Conservation (phyloP, 805 yeast species). For the Wickerhamomyces bisporus region DNA sequence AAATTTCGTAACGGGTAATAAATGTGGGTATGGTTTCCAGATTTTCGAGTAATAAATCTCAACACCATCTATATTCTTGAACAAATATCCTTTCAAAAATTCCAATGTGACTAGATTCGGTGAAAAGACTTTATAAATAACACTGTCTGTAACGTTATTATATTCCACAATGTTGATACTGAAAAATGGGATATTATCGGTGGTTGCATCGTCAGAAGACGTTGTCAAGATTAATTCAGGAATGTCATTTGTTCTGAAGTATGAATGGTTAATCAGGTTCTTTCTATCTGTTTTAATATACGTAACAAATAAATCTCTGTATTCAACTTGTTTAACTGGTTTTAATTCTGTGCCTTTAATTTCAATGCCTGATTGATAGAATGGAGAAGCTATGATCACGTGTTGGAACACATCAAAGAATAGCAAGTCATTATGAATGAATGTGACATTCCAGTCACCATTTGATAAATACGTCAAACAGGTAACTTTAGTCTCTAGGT, state of each 20-base stretch:
- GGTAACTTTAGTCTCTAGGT: slow-evolving; percentile 26
- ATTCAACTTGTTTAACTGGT: slow-evolving; percentile 25
- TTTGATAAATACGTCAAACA: slow-evolving; percentile 9
- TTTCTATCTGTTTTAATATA: slow-evolving; percentile 24
- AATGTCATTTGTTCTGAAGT: slow-evolving; percentile 14
- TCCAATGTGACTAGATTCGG: slow-evolving; percentile 15
- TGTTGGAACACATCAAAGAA: slow-evolving; percentile 30
- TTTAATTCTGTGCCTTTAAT: slow-evolving; percentile 5
- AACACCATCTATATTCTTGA: slow-evolving; percentile 20
- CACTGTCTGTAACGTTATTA: slow-evolving; percentile 23
- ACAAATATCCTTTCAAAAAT: slow-evolving; percentile 12
- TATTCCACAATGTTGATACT: slow-evolving; percentile 29
- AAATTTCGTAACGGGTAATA: slow-evolving; percentile 27
- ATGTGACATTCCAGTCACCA: slow-evolving; percentile 11
- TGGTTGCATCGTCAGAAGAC: slow-evolving; percentile 7
- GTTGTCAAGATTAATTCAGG: slow-evolving; percentile 27
- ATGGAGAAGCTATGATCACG: slow-evolving; percentile 42
- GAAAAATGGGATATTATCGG: slow-evolving; percentile 24
- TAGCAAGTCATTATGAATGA: slow-evolving; percentile 1
- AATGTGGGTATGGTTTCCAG: slow-evolving; percentile 42
- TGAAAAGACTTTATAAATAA: slow-evolving; percentile 41
- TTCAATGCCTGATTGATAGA: slow-evolving; percentile 26
- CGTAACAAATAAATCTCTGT: slow-evolving; percentile 36
- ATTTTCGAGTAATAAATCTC: slow-evolving; percentile 26
- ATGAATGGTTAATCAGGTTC: slow-evolving; percentile 16